Base-by-base conservation (phyloP, 202 grass and related monocot species). In the Schoenoplectus tabernaemontani region DNA sequence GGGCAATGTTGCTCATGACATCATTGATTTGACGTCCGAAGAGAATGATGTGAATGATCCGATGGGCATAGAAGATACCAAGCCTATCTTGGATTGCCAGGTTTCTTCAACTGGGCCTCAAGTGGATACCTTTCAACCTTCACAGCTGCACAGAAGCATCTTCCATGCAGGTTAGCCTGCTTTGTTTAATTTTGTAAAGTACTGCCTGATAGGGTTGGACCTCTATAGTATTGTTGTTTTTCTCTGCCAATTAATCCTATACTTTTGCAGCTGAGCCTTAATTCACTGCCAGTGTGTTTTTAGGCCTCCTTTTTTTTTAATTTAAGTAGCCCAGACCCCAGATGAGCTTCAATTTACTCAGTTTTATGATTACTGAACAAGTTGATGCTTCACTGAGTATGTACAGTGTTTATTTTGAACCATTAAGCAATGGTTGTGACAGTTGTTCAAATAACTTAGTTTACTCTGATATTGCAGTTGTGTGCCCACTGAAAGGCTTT, bases 1-100 rank as follows among this genome's bases (percentile, higher is more conserved):
- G 64, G 81, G 66, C 56, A 75, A 85, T 76, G 61, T 20, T 71
- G 30, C 68, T 60, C 26, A 74, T 7, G 53, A 78, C 77, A 80
- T 93, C 80, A 83, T 99, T 56, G 96, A 99, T 84, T 85, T 99
- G 41, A 91, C 91, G 37, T 87, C 87, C 48, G 81, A 70, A 76
- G 66, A 87, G 65, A 85, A 89, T 82, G 69, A 85, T 83, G 82
- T 41, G 72, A 88, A 87, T 0, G 42, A 50, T 37, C 60, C 57
- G 12, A 64, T 80, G 51, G 78, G 65, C 38, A 10, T 64, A 64
- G 57, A 64, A 92, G 96, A 99, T 87, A 83, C 62, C 26, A 99
- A 99, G 66, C 96, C 96, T 82, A 16, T 85, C 33, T 64, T 84
- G 74, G 86, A 91, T 82, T 50, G 15, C 72, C 82, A 86, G 81